A percentile compares a stretch with the other conserved stretches of the same genome.
These are phyloP conservation scores for Aphanoascus verrucosus DNA, from an alignment of 2,329 filamentous ascomycete genomes.

Conservation along the genomic window DNA sequence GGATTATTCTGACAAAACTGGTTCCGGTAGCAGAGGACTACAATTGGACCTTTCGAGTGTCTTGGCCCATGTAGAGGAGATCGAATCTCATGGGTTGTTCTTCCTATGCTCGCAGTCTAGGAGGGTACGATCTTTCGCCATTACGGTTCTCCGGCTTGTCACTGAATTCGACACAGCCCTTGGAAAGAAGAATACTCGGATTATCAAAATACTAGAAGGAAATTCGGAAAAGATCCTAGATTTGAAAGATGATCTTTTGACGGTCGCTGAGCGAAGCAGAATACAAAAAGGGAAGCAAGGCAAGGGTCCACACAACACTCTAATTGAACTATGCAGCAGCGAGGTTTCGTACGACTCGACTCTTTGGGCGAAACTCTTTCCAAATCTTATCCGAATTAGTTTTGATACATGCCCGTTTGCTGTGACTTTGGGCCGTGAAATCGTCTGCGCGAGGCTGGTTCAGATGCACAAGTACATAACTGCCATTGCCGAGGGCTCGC, in stretches of 20 bases:
- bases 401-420: constrained; percentile 87
- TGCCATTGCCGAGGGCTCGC: constrained; percentile 54
- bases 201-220: constrained; percentile 86
- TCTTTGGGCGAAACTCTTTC: constrained; percentile 96
- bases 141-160: constrained; percentile 83
- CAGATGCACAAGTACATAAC: constrained; percentile 86
- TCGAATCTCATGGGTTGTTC: constrained; percentile 92
- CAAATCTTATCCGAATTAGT: constrained; percentile 81
- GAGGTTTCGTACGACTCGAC: constrained; percentile 91
- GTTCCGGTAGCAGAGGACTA: constrained; percentile 58
- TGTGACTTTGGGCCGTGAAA: constrained; percentile 77
- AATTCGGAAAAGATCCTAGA: constrained; percentile 82
- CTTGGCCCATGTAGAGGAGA: constrained; percentile 88
- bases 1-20: constrained; percentile 52
- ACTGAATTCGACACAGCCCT: constrained; percentile 87
- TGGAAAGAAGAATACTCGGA: constrained; percentile 64
- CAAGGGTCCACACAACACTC: constrained; percentile 68
- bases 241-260: constrained; percentile 72
- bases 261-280: constrained; percentile 82
- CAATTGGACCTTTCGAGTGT: constrained; percentile 79
- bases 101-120: constrained; percentile 94
- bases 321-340: constrained; percentile 90
- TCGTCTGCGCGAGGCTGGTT: constrained; percentile 81
- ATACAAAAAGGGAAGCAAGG: constrained; percentile 82
- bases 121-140: constrained; percentile 76